A percentile compares a stretch with the other conserved stretches of the same genome.
These are phyloP conservation scores for Metschnikowia lunata DNA, from an alignment of 805 yeast species.

Conservation along the genomic window DNA sequence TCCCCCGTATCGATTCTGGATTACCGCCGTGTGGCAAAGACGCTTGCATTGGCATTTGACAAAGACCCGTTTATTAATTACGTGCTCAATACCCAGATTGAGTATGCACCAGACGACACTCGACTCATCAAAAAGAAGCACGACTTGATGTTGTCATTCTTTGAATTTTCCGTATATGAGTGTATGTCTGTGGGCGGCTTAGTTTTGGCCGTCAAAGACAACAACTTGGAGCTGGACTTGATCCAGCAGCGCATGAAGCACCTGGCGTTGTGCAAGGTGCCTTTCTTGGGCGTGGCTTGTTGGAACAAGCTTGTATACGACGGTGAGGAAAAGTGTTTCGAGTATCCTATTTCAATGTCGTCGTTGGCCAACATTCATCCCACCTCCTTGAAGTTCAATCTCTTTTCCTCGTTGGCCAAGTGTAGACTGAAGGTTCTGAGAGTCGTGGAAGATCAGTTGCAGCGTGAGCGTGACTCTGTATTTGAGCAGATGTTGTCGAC, in stretches of 20 bases:
- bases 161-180: constrained; percentile 51
- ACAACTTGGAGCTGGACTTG: constrained; percentile 36
- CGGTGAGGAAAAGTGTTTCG: constrained; percentile 21
- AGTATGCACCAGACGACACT: constrained; percentile 12
- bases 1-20: constrained; percentile 29
- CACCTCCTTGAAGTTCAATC: constrained; percentile 33
- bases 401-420: constrained; percentile 35
- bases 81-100: constrained; percentile 34
- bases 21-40: constrained; percentile 52
- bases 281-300: constrained; percentile 52
- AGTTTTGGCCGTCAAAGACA: constrained; percentile 47
- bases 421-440: constrained; percentile 48
- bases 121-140: constrained; percentile 29
- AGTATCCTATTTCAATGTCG: constrained; percentile 17
- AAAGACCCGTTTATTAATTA: constrained; percentile 53
- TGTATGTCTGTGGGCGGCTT: constrained; percentile 47
- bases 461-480: constrained; percentile 40
- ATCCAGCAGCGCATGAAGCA: constrained; percentile 23
- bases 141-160: constrained; percentile 45
- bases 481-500: constrained; percentile 21
- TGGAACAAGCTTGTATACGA: constrained; percentile 33
- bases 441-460: constrained; percentile 47
- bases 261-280: constrained; percentile 29
- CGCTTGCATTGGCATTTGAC: constrained; percentile 49
- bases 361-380: constrained; percentile 27